Evolutionary conservation across 345 rosid genomes (phyloP).

Genomic region (rapeseed (Brassica napus)): DNA sequence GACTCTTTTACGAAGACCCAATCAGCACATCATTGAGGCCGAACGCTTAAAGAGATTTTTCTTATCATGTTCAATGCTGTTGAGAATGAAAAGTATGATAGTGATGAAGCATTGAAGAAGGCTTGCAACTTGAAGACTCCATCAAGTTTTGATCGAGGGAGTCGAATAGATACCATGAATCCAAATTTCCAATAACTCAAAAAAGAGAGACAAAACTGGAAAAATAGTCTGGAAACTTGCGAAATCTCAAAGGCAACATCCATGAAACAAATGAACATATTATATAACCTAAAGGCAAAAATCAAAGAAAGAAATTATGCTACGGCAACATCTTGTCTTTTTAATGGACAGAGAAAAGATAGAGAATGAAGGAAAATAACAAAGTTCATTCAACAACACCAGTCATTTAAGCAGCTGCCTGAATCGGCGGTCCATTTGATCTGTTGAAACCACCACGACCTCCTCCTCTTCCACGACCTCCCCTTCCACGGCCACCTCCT

Average conservation of each 20-base stretch:
- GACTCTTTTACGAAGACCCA: background rate
- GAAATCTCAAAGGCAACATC: conserved; percentile 31
- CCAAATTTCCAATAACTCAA: background rate
- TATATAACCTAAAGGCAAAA: conserved; percentile 28
- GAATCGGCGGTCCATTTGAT: conserved; percentile 39
- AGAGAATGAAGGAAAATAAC: background rate
- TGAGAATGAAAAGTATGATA: background rate
- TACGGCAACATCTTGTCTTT: conserved; percentile 50
- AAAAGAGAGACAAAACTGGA: conserved; percentile 22
- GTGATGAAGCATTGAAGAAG: background rate
- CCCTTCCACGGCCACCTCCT: conserved; percentile 77
- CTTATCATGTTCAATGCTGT: background rate
- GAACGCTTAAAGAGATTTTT: background rate
- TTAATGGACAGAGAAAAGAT: conserved; percentile 2
- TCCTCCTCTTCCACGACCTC: conserved; percentile 66
- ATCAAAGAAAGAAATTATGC: conserved; percentile 40
- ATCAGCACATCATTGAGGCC: background rate
- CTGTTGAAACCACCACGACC: conserved; percentile 44
- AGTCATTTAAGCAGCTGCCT: conserved; percentile 30
- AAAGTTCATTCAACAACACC: background rate
- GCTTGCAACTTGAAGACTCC: background rate
- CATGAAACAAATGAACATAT: conserved; percentile 35
- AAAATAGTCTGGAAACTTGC: conserved; percentile 6
- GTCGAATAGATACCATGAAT: background rate
- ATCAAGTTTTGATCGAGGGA: background rate